A percentile compares a stretch with the other conserved stretches of the same genome.
Evolutionary conservation across 306 rosid species (phyloP).

Genomic region (Adenanthera pavonina): DNA sequence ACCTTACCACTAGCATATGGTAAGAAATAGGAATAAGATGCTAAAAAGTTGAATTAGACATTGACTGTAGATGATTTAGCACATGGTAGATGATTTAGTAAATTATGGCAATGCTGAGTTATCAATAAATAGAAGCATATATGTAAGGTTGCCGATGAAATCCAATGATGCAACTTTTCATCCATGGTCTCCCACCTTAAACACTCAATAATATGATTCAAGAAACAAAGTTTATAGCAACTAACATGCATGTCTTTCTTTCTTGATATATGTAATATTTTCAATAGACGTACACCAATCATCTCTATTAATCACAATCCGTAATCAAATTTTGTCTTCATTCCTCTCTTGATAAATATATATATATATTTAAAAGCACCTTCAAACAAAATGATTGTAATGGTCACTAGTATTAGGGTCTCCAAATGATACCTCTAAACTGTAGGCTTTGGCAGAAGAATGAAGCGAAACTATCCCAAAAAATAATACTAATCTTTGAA

Average conservation of each 20-base stretch:
- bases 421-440: background rate
- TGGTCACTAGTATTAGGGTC: background rate
- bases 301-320: background rate
- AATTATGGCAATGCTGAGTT: no score
- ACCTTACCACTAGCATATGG: no score
- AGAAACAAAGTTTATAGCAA: background rate
- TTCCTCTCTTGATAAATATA: background rate
- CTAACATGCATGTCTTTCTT: background rate
- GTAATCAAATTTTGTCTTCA: background rate
- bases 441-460: conserved; percentile 10
- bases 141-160: background rate
- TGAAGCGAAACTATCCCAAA: conserved; percentile 1
- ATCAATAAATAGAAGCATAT: background rate
- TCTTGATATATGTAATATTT: background rate
- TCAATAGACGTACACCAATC: background rate
- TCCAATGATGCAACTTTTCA: conserved; percentile 11
- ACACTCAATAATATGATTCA: background rate
- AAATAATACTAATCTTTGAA: conserved; percentile 10
- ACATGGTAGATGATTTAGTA: background rate
- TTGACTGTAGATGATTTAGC: conserved; percentile 18
- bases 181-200: conserved; percentile 8
- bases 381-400: background rate
- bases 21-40: no score
- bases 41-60: background rate
- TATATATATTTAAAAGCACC: background rate